Base-by-base conservation (phyloP, 768 basidiomycete species). In the Gelatoporia subvermispora region DNA sequence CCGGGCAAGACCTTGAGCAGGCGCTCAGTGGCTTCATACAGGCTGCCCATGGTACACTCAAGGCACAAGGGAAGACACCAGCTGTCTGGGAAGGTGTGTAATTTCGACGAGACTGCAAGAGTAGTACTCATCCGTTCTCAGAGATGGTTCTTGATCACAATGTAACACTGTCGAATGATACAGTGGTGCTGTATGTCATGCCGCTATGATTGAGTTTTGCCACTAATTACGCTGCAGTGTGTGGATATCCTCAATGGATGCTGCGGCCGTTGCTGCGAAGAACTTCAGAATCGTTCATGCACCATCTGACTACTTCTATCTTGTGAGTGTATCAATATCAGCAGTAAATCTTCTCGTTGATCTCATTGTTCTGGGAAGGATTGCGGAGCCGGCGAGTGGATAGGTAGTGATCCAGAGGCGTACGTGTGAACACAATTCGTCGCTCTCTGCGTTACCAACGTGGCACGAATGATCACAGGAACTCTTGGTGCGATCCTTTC, bases 401-500 rank as follows among this genome's bases (percentile, higher is more conserved):
- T 87, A 9, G 85, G 84, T 0, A 63, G 76, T 25, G 64, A 57
- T 53, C 67, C 73, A 1, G 51, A 53, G n/a, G 74, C 66, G 72
- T 75, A 58, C 43, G 69, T 44, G n/a, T 15, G 0, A 21, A 11
- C 11, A 31, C 23, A 23, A 31, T 9, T 7, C 15, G 16, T 48
- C 11, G 17, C 39, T 34, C 3, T 41, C 37, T n/a, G n/a, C n/a
- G n/a, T n/a, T n/a, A n/a, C n/a, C n/a, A n/a, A n/a, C n/a, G n/a
- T n/a, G 4, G 15, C 3, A 4, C 22, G 10, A 9, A 23, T 13
- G 35, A 24, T 23, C 18, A 52, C 36, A 75, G 78, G 4, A 79
- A 79, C 51, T 81, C 79, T 56, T 88, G 85, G 83, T 87, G 84
- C 58, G 83, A 84, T 56, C 84, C 85, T 0, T 88, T 83, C 78